phyloP scores from a whole-genome alignment of 345 rosid genomes.

The Salix dunnii region DNA sequence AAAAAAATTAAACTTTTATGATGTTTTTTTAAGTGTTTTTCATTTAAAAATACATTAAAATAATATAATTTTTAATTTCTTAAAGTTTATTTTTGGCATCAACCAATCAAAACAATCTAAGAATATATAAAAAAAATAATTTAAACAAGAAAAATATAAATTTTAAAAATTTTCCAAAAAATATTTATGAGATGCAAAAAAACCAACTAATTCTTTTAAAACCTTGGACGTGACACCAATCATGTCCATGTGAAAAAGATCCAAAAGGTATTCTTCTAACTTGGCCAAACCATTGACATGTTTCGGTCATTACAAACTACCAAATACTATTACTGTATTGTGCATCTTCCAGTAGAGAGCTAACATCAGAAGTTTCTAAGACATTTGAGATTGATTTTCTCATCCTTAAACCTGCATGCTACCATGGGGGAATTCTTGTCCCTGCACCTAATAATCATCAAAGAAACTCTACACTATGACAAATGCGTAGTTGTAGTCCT shows the following conservation, averaged over 20 bases:
- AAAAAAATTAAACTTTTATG: too few species aligned
- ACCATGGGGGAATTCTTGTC: neutral
- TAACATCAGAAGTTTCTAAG: neutral
- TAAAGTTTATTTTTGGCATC: too few species aligned
- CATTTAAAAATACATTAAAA: too few species aligned
- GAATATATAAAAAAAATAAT: too few species aligned
- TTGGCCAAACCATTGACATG: slow-evolving; percentile 3
- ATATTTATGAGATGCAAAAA: too few species aligned
- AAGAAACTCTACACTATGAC: neutral
- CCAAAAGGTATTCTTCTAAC: neutral
- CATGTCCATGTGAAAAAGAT: neutral
- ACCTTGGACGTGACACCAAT: too few species aligned
- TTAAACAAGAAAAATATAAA: too few species aligned
- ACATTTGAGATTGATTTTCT: neutral
- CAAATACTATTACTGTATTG: slow-evolving; percentile 2
- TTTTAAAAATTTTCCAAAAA: too few species aligned
- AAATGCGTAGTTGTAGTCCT: slow-evolving; percentile 4
- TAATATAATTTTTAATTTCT: too few species aligned
- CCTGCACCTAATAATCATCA: slow-evolving; percentile 6
- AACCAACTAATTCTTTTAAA: too few species aligned
- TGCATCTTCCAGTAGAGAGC: neutral
- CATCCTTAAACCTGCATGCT: slow-evolving; percentile 3
- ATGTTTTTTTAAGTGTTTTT: too few species aligned
- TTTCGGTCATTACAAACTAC: neutral
- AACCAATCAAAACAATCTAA: too few species aligned